Evolutionary conservation across 345 rosid species (phyloP).

Genomic region (Citrus australasica): DNA sequence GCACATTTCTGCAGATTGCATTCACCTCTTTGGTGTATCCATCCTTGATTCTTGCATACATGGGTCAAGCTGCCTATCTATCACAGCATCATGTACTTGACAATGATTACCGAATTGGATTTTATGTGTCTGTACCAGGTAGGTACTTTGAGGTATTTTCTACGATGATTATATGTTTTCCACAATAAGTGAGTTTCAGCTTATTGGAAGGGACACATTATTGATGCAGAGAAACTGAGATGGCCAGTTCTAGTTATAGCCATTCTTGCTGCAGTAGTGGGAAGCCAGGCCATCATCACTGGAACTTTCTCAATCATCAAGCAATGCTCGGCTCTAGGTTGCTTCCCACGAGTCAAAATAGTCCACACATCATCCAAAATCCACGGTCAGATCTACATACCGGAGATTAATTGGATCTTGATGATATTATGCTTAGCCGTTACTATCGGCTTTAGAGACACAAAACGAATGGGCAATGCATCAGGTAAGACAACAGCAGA

Average conservation of each 20-base stretch:
- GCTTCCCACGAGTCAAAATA: conserved; percentile 84
- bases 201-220: conserved; percentile 1
- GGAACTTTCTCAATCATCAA: conserved; percentile 92
- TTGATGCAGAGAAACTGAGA: conserved; percentile 51
- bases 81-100: conserved; percentile 57
- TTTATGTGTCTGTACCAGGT: conserved; percentile 91
- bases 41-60: conserved; percentile 81
- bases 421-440: conserved; percentile 88
- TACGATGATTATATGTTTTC: conserved; percentile 8
- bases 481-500: conserved; percentile 48
- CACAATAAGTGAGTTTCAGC: conserved; percentile 10
- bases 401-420: conserved; percentile 90
- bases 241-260: conserved; percentile 95
- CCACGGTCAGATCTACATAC: conserved; percentile 93
- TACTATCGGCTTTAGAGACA: conserved; percentile 86
- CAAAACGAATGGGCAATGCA: conserved; percentile 79
- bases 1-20: conserved; percentile 62
- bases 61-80: conserved; percentile 95
- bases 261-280: conserved; percentile 92
- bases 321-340: conserved; percentile 82
- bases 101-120: conserved; percentile 48
- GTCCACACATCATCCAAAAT: conserved; percentile 87
- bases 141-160: conserved; percentile 10
- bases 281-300: conserved; percentile 90
- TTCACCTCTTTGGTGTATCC: conserved; percentile 90